Conservation (phyloP, 106 monocot species). For the Acorus gramineus region DNA sequence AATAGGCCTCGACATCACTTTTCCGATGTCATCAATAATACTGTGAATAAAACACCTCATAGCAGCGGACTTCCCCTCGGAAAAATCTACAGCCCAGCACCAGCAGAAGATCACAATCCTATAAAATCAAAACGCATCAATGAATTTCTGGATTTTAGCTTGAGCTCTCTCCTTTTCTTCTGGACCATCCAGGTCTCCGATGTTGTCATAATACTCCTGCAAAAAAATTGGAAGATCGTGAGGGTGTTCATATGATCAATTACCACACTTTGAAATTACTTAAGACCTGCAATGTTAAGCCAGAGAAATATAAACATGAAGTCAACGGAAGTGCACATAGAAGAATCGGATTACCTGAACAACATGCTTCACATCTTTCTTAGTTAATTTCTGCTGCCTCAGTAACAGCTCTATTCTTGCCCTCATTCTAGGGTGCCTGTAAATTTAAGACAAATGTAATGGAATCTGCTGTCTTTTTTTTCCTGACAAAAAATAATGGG, state of each 20-base stretch:
- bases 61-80: too few species aligned
- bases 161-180: slow-evolving; percentile 84
- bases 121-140: slow-evolving; percentile 32
- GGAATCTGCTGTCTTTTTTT: too few species aligned
- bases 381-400: slow-evolving; percentile 77
- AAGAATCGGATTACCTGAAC: slow-evolving; percentile 50
- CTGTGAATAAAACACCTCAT: too few species aligned
- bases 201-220: slow-evolving; percentile 96
- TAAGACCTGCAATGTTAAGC: too few species aligned
- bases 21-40: too few species aligned
- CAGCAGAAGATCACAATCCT: slow-evolving; percentile 3
- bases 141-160: slow-evolving; percentile 56
- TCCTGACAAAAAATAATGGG: too few species aligned
- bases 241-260: not conserved
- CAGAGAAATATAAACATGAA: too few species aligned
- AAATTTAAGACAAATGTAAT: not conserved
- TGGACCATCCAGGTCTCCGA: slow-evolving; percentile 88
- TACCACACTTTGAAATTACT: too few species aligned
- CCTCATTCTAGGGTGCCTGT: slow-evolving; percentile 66
- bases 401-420: slow-evolving; percentile 81
- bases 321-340: too few species aligned
- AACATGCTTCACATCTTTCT: slow-evolving; percentile 68
- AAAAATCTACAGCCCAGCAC: too few species aligned
- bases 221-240: too few species aligned
- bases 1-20: too few species aligned